Evolutionary conservation across 352 stramenopile species (phyloP).

Genomic region (Thalassiosira pacifica): DNA sequence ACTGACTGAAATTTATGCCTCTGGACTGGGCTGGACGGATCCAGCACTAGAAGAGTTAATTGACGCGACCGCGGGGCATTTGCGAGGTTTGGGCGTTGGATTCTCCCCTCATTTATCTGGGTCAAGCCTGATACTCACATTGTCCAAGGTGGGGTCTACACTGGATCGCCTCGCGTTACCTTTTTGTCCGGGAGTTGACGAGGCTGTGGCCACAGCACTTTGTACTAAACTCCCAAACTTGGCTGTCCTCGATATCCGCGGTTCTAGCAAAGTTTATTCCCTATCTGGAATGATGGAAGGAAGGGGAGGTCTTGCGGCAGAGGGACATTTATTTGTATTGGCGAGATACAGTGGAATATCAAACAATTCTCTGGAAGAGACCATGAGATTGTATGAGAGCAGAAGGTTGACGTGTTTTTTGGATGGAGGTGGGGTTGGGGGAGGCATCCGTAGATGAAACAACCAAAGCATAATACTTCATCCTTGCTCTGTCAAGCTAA

Average conservation of each 20-base stretch:
- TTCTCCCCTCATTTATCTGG: slow-evolving; percentile 68
- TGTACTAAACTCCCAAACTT: slow-evolving; percentile 72
- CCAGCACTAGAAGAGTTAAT: slow-evolving; percentile 58
- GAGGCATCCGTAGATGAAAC: slow-evolving; percentile 65
- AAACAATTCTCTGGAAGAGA: slow-evolving; percentile 75
- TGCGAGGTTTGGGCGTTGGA: slow-evolving; percentile 70
- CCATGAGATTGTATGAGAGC: slow-evolving; percentile 61
- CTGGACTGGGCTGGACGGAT: slow-evolving; percentile 79
- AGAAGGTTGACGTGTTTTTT: slow-evolving; percentile 67
- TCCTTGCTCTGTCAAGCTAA: too few species aligned
- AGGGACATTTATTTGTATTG: slow-evolving; percentile 73
- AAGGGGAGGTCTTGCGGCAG: slow-evolving; percentile 20
- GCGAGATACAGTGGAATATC: slow-evolving; percentile 75
- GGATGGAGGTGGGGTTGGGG: slow-evolving; percentile 73
- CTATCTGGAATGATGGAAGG: slow-evolving; percentile 82
- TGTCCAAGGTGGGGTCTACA: slow-evolving; percentile 45
- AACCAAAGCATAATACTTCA: too few species aligned
- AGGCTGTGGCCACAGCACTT: slow-evolving; percentile 70
- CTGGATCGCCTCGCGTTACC: slow-evolving; percentile 70
- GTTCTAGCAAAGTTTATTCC: slow-evolving; percentile 68
- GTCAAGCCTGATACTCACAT: slow-evolving; percentile 60
- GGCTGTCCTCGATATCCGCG: slow-evolving; percentile 75
- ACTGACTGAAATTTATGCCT: slow-evolving; percentile 75
- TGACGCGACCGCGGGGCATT: slow-evolving; percentile 35
- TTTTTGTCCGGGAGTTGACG: slow-evolving; percentile 73